Base-by-base conservation (phyloP, 805 yeast species). In the Kuraishia piskuri region DNA sequence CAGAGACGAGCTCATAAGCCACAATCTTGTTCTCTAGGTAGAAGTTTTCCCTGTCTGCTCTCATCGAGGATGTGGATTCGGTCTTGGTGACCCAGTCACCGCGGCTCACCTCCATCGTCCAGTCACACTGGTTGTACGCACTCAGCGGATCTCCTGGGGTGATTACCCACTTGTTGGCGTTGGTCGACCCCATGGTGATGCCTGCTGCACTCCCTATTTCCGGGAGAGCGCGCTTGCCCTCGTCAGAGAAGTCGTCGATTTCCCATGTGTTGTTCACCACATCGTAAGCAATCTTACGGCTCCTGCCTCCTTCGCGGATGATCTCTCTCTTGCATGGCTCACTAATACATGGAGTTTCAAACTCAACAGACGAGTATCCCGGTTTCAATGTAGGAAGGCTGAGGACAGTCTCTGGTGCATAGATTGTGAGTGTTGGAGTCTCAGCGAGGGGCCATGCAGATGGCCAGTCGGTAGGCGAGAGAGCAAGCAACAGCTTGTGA, bases 401-500 rank as follows among this genome's bases (percentile, higher is more conserved):
- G 73, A 55, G 17, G 55, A 50, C 44, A 69, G 53, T 45, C 49
- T 63, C 64, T 51, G 69, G 72, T n/a, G 59, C 58, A 55, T 58
- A 59, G 26, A 74, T 51, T 3, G 66, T 67, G 45, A 74, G 56
- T 1, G 64, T 67, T 51, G 77, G 74, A 6, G 67, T 70, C 57
- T 71, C 74, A 3, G 76, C 67, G 0, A 69, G 61, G 25, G 79
- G 79, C 79, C 79, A 75, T 36, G 67, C 66, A 53, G 72, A 76
- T 10, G 79, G 78, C 79, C 79, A 75, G 55, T 75, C 78, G 36
- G 74, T 66, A 1, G 78, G 66, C 7, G 78, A 73, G 48, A 75
- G 63, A 0, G 76, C 73, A 12, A 75, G 58, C 56, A 73, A 64
- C 22, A 75, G 53, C 48, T 59, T 66, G 55, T 75, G 78, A 9